phyloP scores from a whole-genome alignment of 495 filamentous ascomycete genomes.

The Xylaria grammica region DNA sequence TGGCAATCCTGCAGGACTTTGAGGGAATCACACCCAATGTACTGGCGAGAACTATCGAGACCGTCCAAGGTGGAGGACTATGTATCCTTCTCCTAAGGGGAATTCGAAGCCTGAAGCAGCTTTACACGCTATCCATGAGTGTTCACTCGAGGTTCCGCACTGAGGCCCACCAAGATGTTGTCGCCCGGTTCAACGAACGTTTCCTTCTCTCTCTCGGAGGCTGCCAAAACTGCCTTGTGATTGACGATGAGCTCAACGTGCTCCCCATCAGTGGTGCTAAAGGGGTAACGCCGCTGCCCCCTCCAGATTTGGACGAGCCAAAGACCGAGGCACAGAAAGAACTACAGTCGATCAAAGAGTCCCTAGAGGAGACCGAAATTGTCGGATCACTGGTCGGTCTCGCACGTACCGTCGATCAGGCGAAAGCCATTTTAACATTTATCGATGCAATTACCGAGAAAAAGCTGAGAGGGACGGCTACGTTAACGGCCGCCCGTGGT shows the following conservation, averaged over 20 bases:
- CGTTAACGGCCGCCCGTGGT: conserved; percentile 91
- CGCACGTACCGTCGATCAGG: conserved; percentile 91
- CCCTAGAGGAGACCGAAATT: conserved; percentile 80
- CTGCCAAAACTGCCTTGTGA: conserved; percentile 92
- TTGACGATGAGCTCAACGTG: conserved; percentile 98
- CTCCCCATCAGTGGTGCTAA: conserved; percentile 96
- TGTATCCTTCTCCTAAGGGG: conserved; percentile 91
- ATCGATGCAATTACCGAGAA: conserved; percentile 97
- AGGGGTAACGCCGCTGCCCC: conserved; percentile 82
- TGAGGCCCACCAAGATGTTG: conserved; percentile 94
- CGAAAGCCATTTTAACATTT: conserved; percentile 92
- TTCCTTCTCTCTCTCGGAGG: conserved; percentile 95
- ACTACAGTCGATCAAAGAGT: conserved; percentile 85
- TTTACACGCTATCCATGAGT: conserved; percentile 98
- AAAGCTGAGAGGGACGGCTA: conserved; percentile 89
- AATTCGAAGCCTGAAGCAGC: conserved; percentile 95
- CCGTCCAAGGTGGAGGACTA: conserved; percentile 94
- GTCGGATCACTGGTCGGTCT: conserved; percentile 83
- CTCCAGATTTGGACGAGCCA: conserved; percentile 68
- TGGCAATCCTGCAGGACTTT: conserved; percentile 94
- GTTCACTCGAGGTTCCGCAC: conserved; percentile 96
- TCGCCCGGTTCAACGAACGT: conserved; percentile 95
- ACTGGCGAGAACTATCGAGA: conserved; percentile 93
- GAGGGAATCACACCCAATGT: conserved; percentile 97
- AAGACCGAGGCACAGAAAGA: conserved; percentile 73